phyloP scores from a whole-genome alignment of 2,329 filamentous ascomycete genomes.

The Ophiostoma sp. region DNA sequence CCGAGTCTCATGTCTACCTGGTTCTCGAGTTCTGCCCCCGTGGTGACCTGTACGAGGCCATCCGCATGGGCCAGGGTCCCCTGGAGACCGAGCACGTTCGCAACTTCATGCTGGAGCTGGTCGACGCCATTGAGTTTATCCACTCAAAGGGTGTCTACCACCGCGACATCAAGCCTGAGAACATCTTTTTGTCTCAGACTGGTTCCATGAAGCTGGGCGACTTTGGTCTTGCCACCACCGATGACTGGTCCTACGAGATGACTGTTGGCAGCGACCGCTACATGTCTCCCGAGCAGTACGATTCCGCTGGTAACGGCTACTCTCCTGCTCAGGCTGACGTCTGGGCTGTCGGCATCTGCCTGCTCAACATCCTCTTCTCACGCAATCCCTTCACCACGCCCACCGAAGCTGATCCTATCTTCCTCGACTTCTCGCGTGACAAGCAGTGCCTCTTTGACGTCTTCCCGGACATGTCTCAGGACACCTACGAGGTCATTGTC shows the following conservation, averaged over 20 bases:
- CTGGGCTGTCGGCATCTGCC: constrained; percentile 94
- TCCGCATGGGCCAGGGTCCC: constrained; percentile 80
- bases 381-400: constrained; percentile 93
- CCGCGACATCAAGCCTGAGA: constrained; percentile 98
- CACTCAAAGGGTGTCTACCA: constrained; percentile 90
- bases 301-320: constrained; percentile 81
- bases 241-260: constrained; percentile 84
- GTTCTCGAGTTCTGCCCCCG: constrained; percentile 94
- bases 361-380: constrained; percentile 94
- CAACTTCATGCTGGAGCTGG: constrained; percentile 91
- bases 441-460: constrained; percentile 96
- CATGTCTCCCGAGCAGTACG: constrained; percentile 98
- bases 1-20: constrained; percentile 79
- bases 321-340: constrained; percentile 89
- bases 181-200: constrained; percentile 86
- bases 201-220: constrained; percentile 95
- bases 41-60: constrained; percentile 95
- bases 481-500: constrained; percentile 89
- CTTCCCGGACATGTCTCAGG: constrained; percentile 97
- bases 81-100: constrained; percentile 94
- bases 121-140: constrained; percentile 84
- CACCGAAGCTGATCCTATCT: constrained; percentile 83
- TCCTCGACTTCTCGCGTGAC: constrained; percentile 87
- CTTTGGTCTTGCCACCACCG: constrained; percentile 86
- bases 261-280: constrained; percentile 97